phyloP scores from a whole-genome alignment of 495 filamentous ascomycete species.

The Neurospora sp. region DNA sequence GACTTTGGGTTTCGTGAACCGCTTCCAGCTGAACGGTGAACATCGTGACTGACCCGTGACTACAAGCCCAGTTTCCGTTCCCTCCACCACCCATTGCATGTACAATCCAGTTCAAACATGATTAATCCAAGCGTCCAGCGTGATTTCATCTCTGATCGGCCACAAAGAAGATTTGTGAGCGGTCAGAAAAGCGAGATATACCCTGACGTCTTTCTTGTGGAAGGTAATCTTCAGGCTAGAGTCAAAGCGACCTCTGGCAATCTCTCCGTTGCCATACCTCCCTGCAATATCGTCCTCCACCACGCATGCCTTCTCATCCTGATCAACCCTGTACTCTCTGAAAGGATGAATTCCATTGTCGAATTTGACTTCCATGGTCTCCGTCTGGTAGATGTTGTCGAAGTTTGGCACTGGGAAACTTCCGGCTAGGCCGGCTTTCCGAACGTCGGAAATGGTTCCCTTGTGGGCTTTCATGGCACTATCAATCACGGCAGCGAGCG shows the following conservation, averaged over 20 bases:
- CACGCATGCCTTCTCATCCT: neutral
- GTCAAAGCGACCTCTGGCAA: neutral
- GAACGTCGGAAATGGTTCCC: neutral
- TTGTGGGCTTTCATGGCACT: neutral
- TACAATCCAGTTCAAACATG: neutral
- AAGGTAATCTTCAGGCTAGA: neutral
- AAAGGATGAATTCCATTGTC: rapidly evolving
- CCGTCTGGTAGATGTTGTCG: neutral
- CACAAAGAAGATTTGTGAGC: neutral
- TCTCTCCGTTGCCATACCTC: neutral
- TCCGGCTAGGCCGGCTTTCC: neutral
- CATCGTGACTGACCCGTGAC: neutral
- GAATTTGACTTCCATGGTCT: neutral
- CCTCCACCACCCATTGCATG: neutral
- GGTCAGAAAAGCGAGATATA: neutral
- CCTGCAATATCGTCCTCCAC: rapidly evolving
- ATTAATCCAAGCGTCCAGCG: no score
- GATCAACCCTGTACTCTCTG: neutral
- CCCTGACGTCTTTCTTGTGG: neutral
- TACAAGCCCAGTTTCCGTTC: neutral
- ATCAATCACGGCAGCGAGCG: neutral
- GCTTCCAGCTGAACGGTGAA: neutral
- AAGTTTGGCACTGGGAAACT: neutral
- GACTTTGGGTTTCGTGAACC: neutral
- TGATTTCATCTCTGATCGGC: neutral